These are phyloP conservation scores for Magnolia sinica DNA, from an alignment of 164 flowering plant genomes.

Conservation along the genomic window DNA sequence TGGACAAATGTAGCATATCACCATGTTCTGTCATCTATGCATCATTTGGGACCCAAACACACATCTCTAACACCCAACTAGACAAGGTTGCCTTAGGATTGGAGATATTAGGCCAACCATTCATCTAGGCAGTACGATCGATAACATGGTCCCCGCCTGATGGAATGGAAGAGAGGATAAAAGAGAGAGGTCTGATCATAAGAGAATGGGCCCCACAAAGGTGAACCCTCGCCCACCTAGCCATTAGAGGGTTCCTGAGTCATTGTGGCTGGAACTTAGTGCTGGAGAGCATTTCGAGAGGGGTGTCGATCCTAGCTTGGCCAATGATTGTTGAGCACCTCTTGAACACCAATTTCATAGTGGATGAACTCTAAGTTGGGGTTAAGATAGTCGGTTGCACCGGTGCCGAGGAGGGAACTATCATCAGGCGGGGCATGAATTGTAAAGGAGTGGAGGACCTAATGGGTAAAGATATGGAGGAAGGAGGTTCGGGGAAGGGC, in stretches of 20 bases:
- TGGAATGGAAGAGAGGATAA: slow-evolving; percentile 10
- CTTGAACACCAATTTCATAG: slow-evolving; percentile 29
- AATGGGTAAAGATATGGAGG: slow-evolving; percentile 46
- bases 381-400: slow-evolving; percentile 7
- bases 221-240: slow-evolving; percentile 19
- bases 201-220: slow-evolving; percentile 35
- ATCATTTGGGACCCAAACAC: slow-evolving; percentile 27
- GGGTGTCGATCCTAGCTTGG: slow-evolving; percentile 30
- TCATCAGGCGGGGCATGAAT: slow-evolving; percentile 27
- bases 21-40: slow-evolving; percentile 19
- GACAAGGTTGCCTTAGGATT: slow-evolving; percentile 3
- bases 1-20: slow-evolving; percentile 4
- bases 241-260: slow-evolving; percentile 27
- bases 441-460: slow-evolving; percentile 35
- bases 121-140: slow-evolving; percentile 3
- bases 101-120: slow-evolving; percentile 2
- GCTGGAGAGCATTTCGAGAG: slow-evolving; percentile 26
- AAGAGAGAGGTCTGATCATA: slow-evolving; percentile 25
- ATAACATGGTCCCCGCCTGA: slow-evolving; percentile 2
- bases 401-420: slow-evolving; percentile 33
- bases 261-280: slow-evolving; percentile 43
- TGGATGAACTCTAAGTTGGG: slow-evolving; percentile 25
- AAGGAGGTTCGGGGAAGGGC: slow-evolving; percentile 34
- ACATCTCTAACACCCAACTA: background rate
- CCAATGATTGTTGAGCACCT: slow-evolving; percentile 33